Evolutionary conservation across 2,329 filamentous ascomycete genomes (phyloP).

Genomic region (Setomelanomma holmii): DNA sequence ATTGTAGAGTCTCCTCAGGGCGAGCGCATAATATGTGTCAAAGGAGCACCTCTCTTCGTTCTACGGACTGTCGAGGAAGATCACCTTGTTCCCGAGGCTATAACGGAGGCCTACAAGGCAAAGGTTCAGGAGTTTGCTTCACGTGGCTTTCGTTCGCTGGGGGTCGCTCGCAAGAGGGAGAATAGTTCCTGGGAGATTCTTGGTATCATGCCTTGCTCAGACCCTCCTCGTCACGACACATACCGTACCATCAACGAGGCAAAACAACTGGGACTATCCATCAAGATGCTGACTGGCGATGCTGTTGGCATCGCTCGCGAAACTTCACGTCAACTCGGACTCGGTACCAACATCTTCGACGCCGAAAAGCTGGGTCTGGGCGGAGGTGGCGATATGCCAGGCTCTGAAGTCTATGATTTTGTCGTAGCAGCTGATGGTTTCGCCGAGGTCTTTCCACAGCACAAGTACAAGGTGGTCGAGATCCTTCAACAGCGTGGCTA

Average conservation of each 20-base stretch:
- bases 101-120: constrained; percentile 87
- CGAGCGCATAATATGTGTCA: constrained; percentile 86
- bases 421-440: constrained; percentile 95
- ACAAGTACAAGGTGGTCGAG: constrained; percentile 94
- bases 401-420: constrained; percentile 93
- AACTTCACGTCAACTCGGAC: constrained; percentile 87
- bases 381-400: constrained; percentile 89
- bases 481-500: constrained; percentile 93
- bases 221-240: constrained; percentile 89
- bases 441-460: constrained; percentile 91
- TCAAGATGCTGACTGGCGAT: constrained; percentile 97
- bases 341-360: constrained; percentile 93
- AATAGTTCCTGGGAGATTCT: constrained; percentile 87
- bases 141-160: constrained; percentile 92
- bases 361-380: constrained; percentile 90
- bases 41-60: constrained; percentile 88
- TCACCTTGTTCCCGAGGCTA: constrained; percentile 75
- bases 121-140: constrained; percentile 90
- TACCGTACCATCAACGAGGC: constrained; percentile 90
- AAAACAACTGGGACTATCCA: constrained; percentile 83
- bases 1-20: constrained; percentile 83
- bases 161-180: constrained; percentile 88
- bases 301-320: constrained; percentile 92
- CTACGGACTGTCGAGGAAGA: constrained; percentile 88
- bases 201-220: constrained; percentile 93